These are phyloP conservation scores for Haplosporangium sp. DNA, from an alignment of 371 early-diverging fungal genomes.

Conservation along the genomic window DNA sequence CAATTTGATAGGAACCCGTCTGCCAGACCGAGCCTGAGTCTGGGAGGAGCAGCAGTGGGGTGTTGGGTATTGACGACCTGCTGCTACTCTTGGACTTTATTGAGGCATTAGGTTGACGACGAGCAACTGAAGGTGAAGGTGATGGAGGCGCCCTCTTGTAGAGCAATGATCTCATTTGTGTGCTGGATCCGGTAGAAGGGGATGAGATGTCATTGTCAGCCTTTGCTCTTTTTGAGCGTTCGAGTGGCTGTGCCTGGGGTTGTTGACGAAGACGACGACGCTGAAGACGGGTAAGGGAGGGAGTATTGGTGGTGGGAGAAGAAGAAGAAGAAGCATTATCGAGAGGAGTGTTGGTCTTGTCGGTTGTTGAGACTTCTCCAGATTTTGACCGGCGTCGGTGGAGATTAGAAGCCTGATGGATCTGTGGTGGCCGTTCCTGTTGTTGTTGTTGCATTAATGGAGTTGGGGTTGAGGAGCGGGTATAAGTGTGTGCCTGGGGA, in stretches of 20 bases:
- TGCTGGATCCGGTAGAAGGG: no score
- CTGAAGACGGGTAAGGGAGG: background rate
- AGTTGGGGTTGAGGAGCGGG: background rate
- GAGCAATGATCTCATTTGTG: no score
- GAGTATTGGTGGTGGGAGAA: no score
- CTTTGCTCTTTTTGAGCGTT: background rate
- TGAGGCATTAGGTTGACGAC: background rate
- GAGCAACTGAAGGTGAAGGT: no score
- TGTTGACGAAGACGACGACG: background rate
- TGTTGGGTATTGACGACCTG: conserved; percentile 5
- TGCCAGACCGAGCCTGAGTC: conserved; percentile 46
- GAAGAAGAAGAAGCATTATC: no score
- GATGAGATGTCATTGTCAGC: no score
- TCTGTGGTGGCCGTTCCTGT: background rate
- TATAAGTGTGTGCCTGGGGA: background rate
- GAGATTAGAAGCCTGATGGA: no score
- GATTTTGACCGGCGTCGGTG: no score
- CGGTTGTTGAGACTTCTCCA: no score
- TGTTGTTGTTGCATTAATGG: conserved; percentile 3
- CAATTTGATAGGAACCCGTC: conserved; percentile 39
- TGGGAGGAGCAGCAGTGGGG: conserved; percentile 39
- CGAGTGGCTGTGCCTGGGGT: background rate
- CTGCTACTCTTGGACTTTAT: background rate
- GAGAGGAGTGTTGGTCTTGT: no score
- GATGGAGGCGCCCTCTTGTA: no score